phyloP scores from a whole-genome alignment of 140 eudicot genomes.

The Bidens hawaiensis region DNA sequence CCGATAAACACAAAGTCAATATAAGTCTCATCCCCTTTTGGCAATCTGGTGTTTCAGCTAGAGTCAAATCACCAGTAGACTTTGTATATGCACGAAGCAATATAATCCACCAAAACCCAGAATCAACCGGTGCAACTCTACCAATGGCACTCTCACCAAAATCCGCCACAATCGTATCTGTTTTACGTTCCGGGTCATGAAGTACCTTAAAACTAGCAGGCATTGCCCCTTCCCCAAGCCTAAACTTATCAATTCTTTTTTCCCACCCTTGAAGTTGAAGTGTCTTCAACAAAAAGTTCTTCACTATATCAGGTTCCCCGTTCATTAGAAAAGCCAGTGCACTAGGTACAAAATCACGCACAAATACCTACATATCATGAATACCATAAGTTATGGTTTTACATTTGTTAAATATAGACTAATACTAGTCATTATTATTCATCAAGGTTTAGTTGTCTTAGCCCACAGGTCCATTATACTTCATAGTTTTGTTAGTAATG shows the following conservation, averaged over 20 bases:
- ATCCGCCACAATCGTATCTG: constrained; percentile 81
- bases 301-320: constrained; percentile 90
- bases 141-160: constrained; percentile 98
- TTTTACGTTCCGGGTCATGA: constrained; percentile 79
- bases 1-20: constrained; percentile 69
- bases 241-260: constrained; percentile 75
- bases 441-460: no score
- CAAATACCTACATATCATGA: constrained; percentile 57
- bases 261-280: constrained; percentile 97
- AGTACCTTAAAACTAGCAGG: constrained; percentile 96
- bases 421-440: no score
- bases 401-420: no score
- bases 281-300: constrained; percentile 74
- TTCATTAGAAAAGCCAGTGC: constrained; percentile 90
- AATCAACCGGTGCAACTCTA: constrained; percentile 93
- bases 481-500: no score
- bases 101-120: constrained; percentile 99
- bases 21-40: constrained; percentile 90
- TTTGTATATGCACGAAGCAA: constrained; percentile 88
- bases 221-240: constrained; percentile 95
- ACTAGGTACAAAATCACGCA: constrained; percentile 93
- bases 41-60: constrained; percentile 75
- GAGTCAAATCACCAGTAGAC: constrained; percentile 65
- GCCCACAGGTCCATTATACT: no score
- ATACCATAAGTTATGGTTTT: background rate